Conservation (phyloP, 805 yeast species). For the Saccharomycopsis oosterbeekiorum region DNA sequence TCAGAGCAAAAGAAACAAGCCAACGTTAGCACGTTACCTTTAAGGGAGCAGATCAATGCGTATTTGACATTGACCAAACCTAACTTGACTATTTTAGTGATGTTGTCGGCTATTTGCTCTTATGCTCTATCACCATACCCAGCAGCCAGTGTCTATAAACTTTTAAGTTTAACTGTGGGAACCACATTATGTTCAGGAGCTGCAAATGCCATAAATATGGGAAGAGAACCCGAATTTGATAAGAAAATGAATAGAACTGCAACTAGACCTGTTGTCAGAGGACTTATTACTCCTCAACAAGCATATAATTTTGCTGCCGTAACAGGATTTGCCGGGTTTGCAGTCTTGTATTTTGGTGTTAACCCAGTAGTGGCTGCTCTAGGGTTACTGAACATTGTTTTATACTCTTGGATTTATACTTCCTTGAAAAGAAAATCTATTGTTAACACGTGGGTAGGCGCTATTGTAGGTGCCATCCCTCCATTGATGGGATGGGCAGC, state of each 20-base stretch:
- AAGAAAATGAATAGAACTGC: slow-evolving; percentile 80
- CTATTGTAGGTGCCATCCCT: slow-evolving; percentile 96
- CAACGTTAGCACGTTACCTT: slow-evolving; percentile 5
- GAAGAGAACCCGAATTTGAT: slow-evolving; percentile 87
- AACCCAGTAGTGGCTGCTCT: slow-evolving; percentile 74
- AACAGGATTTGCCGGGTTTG: slow-evolving; percentile 63
- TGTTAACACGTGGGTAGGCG: slow-evolving; percentile 96
- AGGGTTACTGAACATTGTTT: slow-evolving; percentile 70
- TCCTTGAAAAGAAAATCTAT: slow-evolving; percentile 79
- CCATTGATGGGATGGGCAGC: slow-evolving; percentile 99
- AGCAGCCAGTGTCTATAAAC: slow-evolving; percentile 52
- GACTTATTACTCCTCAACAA: slow-evolving; percentile 60
- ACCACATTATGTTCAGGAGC: slow-evolving; percentile 85
- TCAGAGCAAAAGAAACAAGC: not conserved
- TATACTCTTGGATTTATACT: slow-evolving; percentile 88
- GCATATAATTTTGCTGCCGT: slow-evolving; percentile 74
- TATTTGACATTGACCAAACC: slow-evolving; percentile 87
- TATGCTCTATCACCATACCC: slow-evolving; percentile 86
- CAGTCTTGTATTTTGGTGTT: slow-evolving; percentile 66
- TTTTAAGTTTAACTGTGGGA: slow-evolving; percentile 69
- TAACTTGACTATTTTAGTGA: slow-evolving; percentile 74
- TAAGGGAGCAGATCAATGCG: slow-evolving; percentile 40
- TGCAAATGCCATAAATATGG: slow-evolving; percentile 97
- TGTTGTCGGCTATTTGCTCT: slow-evolving; percentile 84
- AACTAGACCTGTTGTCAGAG: slow-evolving; percentile 83